Evolutionary conservation across 805 yeast species (phyloP), one percentile per base, ranked within the genome.

Genomic region (Sugiyamaella boreocaroliniensis): DNA sequence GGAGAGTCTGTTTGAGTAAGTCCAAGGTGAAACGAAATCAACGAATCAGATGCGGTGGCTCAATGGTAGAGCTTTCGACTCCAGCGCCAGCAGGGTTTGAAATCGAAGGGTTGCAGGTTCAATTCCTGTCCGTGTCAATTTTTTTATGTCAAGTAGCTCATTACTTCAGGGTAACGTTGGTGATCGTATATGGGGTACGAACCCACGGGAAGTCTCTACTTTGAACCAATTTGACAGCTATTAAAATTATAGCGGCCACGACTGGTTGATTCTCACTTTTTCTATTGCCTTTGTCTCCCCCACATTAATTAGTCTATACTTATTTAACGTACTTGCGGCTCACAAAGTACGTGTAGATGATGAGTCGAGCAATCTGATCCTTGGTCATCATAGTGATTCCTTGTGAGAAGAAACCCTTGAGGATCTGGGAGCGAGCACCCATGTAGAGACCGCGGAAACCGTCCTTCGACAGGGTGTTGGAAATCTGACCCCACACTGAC

Each of bases 41-140:
- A 40, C 26, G 41, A 18, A 18, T 46, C 22, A 29, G 56, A 56
- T 51, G 83, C 82, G 80, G 82, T 80, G 84, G 85, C 85, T 80
- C 85, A 80, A 80, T 80, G 85, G 85, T 80, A 80, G 85, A 80
- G 85, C 84, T 78, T 80, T 80, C 81, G 85, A 80, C 81, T 80
- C 85, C 85, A 80, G 79, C 59, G 51, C 2, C n/a, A 32, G 37
- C 37, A 32, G 37, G 37, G 71, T 72, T 64, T 73, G 78, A 71
- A 69, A 81, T 81, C 87, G 82, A 80, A 81, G 80, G 87, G 87
- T 78, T 82, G 87, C 86, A 82, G 86, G 87, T 82, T 82, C 87
- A 79, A 82, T 80, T 82, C 87, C 86, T 82, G 87, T 81, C 85
- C 83, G 85, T 80, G 82, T 80, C 84, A 80, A 55, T 71, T 68